Evolutionary conservation across 1,284 basidiomycete species (phyloP).

Genomic region (Vanrija sp.): DNA sequence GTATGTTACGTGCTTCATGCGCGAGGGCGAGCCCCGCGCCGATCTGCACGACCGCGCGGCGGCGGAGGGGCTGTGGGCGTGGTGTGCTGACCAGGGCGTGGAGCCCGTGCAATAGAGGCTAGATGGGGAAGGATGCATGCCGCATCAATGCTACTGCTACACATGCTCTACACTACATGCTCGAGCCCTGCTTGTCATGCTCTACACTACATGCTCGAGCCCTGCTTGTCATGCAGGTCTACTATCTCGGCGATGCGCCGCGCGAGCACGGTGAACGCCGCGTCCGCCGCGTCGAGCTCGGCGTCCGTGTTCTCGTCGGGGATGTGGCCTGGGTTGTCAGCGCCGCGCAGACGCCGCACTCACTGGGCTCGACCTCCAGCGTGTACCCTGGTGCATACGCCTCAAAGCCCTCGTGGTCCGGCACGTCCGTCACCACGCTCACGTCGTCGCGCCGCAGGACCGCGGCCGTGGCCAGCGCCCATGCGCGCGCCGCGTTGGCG

Average conservation of each 20-base stretch:
- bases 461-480: slow-evolving; percentile 73
- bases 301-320: slow-evolving; percentile 65
- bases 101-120: not conserved
- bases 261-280: slow-evolving; percentile 24
- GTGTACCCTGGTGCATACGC: slow-evolving; percentile 73
- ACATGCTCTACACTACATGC: not conserved
- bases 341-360: too few relatives aligned
- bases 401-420: slow-evolving; percentile 65
- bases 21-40: not conserved
- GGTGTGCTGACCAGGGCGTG: slow-evolving; percentile 24
- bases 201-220: too few relatives aligned
- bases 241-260: slow-evolving; percentile 26
- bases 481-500: slow-evolving; percentile 76
- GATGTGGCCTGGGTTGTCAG: slow-evolving; percentile 56
- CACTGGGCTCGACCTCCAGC: slow-evolving; percentile 61
- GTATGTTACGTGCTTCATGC: slow-evolving; percentile 40
- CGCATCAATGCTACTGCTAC: not conserved
- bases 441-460: slow-evolving; percentile 58
- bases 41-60: not conserved
- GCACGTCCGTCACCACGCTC: slow-evolving; percentile 61
- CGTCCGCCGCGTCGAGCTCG: slow-evolving; percentile 46
- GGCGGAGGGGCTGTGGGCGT: slow-evolving; percentile 38
- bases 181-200: not conserved
- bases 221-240: not conserved
- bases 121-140: not conserved